These are phyloP conservation scores for Lactifluus rugatus DNA, from an alignment of 768 basidiomycete species.

Conservation along the genomic window DNA sequence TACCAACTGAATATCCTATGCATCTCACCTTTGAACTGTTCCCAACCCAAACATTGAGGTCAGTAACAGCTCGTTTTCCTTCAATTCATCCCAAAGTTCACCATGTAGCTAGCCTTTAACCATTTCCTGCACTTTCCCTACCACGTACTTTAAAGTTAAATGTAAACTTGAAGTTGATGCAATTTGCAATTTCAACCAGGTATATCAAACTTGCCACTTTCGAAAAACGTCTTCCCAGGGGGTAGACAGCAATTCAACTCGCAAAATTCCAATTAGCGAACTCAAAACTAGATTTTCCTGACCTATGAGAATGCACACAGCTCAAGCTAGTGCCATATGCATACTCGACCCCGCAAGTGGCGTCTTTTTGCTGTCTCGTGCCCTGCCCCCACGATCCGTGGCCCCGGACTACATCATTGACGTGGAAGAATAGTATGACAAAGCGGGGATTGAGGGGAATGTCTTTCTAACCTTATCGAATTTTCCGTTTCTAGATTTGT, in stretches of 20 bases:
- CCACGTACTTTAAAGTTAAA: neutral
- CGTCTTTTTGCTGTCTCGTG: neutral
- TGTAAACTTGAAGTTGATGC: neutral
- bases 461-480: neutral
- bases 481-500: neutral
- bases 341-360: neutral
- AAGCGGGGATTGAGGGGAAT: neutral
- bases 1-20: too few relatives aligned
- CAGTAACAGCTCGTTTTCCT: too few relatives aligned
- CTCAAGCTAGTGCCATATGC: neutral
- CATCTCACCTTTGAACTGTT: too few relatives aligned
- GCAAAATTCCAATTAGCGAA: neutral
- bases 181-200: neutral
- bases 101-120: too few relatives aligned
- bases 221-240: neutral
- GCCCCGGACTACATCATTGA: neutral
- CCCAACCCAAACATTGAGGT: too few relatives aligned
- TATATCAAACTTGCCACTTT: neutral
- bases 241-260: neutral
- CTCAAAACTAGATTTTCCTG: neutral
- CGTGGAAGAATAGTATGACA: neutral
- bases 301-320: neutral
- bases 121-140: neutral
- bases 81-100: too few relatives aligned
- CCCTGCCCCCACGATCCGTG: neutral